Base-by-base conservation (phyloP, 1,284 basidiomycete species). In the Ustilago curta region DNA sequence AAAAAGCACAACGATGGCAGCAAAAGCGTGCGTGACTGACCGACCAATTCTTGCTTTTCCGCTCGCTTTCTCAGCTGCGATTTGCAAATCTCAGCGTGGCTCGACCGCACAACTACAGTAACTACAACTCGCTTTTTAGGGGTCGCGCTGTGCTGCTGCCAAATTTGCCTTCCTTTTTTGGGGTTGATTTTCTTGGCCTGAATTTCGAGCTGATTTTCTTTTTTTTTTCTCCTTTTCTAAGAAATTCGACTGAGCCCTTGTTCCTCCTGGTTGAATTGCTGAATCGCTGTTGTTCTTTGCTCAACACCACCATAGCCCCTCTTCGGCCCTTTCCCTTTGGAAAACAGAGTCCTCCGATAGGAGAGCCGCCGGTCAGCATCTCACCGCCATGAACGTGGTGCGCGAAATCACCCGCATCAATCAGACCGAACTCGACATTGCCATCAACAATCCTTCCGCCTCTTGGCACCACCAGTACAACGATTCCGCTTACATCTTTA, bases 401-500 rank as follows among this genome's bases (percentile, higher is more conserved):
- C 91, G 91, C 52, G 94, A 97, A 87, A 97, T 97, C 77, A 91
- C 92, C 82, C 90, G 91, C 84, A 96, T 98, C 78, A 99, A 98
- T 84, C 91, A 95, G 79, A 89, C 88, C 11, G 96, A 98, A 86
- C 90, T 98, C n/a, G 91, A 93, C 53, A 88, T 95, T 12, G 94
- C 93, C 12, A 83, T 87, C 35, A 87, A 87, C 45, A 90, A 90
- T 50, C 89, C 89, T 9, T 86, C 85, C 29, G 88, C 87, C n/a
- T 95, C 93, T 55, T 98, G 96, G 96, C 96, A 99, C 82, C 94
- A 98, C 81, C 93, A 97, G 82, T 97, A 95, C 87, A 94, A 92
- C 85, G 95, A 97, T 85, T 97, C 95, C 56, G 96, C 96, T 1
- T 97, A 98, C 86, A 88, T 99, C 76, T 97, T 93, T 84, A 88